Conservation (phyloP, 2,329 filamentous ascomycete species). For the Macroventuria anomochaeta region DNA sequence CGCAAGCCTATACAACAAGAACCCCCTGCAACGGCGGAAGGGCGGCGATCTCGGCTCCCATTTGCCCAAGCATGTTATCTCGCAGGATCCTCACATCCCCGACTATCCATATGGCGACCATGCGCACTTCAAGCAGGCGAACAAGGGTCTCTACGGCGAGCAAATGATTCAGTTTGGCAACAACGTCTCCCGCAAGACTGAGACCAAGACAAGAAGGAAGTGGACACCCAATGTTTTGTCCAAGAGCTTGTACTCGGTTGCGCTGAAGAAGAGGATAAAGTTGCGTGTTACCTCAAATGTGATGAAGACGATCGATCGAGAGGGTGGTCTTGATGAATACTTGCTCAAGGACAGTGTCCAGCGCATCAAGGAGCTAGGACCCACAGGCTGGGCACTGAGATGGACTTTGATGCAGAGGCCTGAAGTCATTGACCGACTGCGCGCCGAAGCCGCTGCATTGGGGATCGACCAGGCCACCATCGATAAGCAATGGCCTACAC, state of each 20-base stretch:
- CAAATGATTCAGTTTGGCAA: constrained; percentile 80
- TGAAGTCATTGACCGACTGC: constrained; percentile 70
- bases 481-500: constrained; percentile 41
- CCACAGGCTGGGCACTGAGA: constrained; percentile 86
- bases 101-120: constrained; percentile 76
- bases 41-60: constrained; percentile 47
- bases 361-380: constrained; percentile 84
- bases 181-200: constrained; percentile 71
- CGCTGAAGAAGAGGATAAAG: constrained; percentile 68
- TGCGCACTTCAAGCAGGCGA: constrained; percentile 78
- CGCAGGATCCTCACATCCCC: constrained; percentile 44
- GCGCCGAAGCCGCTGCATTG: constrained; percentile 67
- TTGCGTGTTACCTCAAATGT: constrained; percentile 74
- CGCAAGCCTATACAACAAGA: constrained; percentile 28
- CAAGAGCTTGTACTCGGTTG: constrained; percentile 70
- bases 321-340: constrained; percentile 91
- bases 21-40: constrained; percentile 36
- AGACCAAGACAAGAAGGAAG: constrained; percentile 72
- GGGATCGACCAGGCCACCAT: constrained; percentile 63
- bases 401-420: constrained; percentile 88
- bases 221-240: constrained; percentile 77
- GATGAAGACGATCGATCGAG: constrained; percentile 72
- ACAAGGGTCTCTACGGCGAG: constrained; percentile 74
- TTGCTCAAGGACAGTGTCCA: constrained; percentile 78
- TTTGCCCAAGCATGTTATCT: constrained; percentile 45